Base-by-base conservation (phyloP, 768 basidiomycete genomes). In the Auricularia sp. region DNA sequence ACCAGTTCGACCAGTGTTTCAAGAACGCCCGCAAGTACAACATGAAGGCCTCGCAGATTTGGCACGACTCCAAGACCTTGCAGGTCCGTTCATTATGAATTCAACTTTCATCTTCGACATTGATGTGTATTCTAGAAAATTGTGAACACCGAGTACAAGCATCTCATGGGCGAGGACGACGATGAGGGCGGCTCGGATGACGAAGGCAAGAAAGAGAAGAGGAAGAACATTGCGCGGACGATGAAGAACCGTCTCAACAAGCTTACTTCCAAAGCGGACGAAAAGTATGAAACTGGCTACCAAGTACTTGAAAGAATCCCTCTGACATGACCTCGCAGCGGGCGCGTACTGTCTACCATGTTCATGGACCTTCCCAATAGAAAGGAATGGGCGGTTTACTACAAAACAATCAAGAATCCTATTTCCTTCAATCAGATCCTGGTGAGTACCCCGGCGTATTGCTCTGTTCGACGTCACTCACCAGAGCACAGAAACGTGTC, bases 361-460 rank as follows among this genome's bases (percentile, higher is more conserved):
- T 97, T 97, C 78, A 88, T 91, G 86, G 87, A 89, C 59, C 78
- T 95, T 54, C 94, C 94, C 1, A 85, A 83, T 35, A 88, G 83
- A 73, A 92, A 90, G 70, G 77, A 82, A 3, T 94, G 90, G 85
- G 81, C 92, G 0, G 75, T 81, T 13, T 94, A 94, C 71, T 93
- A 94, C 75, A 85, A 85, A 70, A 76, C 83, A 64, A 94, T 94
- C 69, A 85, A 88, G 75, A 82, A 82, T 37, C 91, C 91, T 0
- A 88, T 87, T 71, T 90, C 89, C 69, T 80, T 94, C 29, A 87
- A 90, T 67, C 83, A 82, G 66, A 86, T 94, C 64, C 85, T 85
- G 63, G 92, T 92, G 68, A 62, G 90, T 80, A 13, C 24, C 16
- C n/a, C 35, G 24, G 37, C 47, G 11, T 51, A 21, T 21, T 6